Evolutionary conservation across 148 eudicot genomes (phyloP).

Genomic region (Pouteria glomerata): DNA sequence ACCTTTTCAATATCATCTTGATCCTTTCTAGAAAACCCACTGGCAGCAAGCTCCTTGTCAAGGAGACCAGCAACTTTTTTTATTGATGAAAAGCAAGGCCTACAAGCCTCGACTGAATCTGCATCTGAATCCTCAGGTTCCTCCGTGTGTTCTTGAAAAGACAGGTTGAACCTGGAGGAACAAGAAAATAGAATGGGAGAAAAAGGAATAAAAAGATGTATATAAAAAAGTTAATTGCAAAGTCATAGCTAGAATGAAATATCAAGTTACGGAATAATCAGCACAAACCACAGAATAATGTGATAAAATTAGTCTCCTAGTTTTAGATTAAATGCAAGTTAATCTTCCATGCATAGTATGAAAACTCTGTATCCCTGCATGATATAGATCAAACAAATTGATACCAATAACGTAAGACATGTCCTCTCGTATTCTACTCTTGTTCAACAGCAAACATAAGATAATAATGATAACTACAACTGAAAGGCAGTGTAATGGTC

Average conservation of each 20-base stretch:
- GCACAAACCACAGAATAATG: neutral
- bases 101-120: conserved; percentile 40
- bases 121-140: conserved; percentile 51
- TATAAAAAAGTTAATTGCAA: neutral
- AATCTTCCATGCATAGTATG: too few relatives aligned
- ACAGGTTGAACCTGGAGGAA: conserved; percentile 57
- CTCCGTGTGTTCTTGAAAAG: conserved; percentile 41
- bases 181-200: neutral
- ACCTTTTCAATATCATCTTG: conserved; percentile 58
- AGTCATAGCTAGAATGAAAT: neutral
- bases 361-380: too few relatives aligned
- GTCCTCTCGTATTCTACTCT: too few relatives aligned
- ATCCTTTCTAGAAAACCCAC: conserved; percentile 61
- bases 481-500: too few relatives aligned
- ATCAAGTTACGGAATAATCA: neutral
- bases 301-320: neutral
- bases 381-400: too few relatives aligned
- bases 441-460: too few relatives aligned
- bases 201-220: too few relatives aligned
- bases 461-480: too few relatives aligned
- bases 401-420: too few relatives aligned
- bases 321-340: too few relatives aligned
- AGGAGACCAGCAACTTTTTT: conserved; percentile 42
- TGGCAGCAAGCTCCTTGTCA: conserved; percentile 67
- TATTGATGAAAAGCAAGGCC: conserved; percentile 69